These are phyloP conservation scores for Acanthamoeba triangularis DNA, from an alignment of 208 protist genomes.

Conservation along the genomic window DNA sequence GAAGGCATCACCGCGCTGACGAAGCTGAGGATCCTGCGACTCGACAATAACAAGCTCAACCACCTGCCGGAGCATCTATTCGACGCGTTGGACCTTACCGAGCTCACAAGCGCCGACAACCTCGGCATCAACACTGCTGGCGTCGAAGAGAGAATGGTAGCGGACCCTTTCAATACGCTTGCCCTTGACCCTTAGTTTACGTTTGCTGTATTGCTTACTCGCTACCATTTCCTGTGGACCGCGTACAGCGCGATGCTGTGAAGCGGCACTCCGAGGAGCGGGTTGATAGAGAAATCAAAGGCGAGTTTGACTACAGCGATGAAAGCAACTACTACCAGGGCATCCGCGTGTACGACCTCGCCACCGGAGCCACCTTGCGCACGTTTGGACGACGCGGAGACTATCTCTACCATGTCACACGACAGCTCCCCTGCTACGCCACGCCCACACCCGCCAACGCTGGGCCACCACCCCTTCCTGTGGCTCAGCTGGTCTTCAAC, in stretches of 20 bases:
- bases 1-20: background rate
- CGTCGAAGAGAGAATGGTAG: background rate
- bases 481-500: background rate
- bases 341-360: conserved; percentile 9
- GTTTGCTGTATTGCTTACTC: no score
- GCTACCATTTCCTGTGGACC: no score
- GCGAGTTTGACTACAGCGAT: background rate
- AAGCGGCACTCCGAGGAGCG: background rate
- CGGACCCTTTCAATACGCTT: background rate
- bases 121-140: background rate
- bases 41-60: conserved; percentile 42
- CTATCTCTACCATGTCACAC: background rate
- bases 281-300: background rate
- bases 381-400: background rate
- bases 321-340: conserved; percentile 36
- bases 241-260: background rate
- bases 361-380: background rate
- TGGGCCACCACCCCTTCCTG: background rate
- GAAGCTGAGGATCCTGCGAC: background rate
- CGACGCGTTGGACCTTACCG: background rate
- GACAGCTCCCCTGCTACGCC: background rate
- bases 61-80: background rate
- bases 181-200: no score
- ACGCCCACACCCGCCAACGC: background rate
- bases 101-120: background rate